Base-by-base conservation (phyloP, 441 rosid genomes). In the Theobroma grandiflorum region DNA sequence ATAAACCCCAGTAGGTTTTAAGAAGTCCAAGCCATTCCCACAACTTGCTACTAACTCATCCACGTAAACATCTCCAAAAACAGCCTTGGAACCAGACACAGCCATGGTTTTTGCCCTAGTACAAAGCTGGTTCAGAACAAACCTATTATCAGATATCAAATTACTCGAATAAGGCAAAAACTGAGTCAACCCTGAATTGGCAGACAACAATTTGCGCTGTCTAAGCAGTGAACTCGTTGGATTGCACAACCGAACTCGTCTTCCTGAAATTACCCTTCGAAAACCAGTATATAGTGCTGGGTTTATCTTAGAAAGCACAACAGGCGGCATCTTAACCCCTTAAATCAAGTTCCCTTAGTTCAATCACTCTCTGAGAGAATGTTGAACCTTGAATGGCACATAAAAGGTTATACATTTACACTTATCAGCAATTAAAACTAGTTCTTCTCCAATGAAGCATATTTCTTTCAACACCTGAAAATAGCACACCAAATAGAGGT, bases 301-400 rank as follows among this genome's bases (percentile, higher is more conserved):
- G 80, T 83, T 91, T 75, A 94, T 77, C 80, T 91, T 92, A n/a
- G 94, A 78, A 26, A 93, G 78, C 78, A 87, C 88, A 79, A 86
- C 82, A 75, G 91, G 85, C 85, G 93, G 95, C 98, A 96, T 96
- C 85, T 88, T 87, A 88, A 73, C 55, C 80, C 76, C 72, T 74
- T 78, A 50, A 53, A 50, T 72, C 79, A 50, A 72, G 83, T 61
- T 50, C 72, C 76, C n/a, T 76, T 5, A 43, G 49, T 81, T 83
- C 72, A 75, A 78, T 61, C 70, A 78, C 69, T 50, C 81, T 62
- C 76, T 50, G 16, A 68, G 61, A 67, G 65, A 79, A 65, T 45
- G 53, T 57, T 67, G 38, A 75, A 83, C 66, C 64, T 53, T 12
- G 53, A 8, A 75, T 65, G 35, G 57, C 75, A 52, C 16, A 55